phyloP scores from a whole-genome alignment of 2,329 filamentous ascomycete genomes.

The Pseudogymnoascus sp. region DNA sequence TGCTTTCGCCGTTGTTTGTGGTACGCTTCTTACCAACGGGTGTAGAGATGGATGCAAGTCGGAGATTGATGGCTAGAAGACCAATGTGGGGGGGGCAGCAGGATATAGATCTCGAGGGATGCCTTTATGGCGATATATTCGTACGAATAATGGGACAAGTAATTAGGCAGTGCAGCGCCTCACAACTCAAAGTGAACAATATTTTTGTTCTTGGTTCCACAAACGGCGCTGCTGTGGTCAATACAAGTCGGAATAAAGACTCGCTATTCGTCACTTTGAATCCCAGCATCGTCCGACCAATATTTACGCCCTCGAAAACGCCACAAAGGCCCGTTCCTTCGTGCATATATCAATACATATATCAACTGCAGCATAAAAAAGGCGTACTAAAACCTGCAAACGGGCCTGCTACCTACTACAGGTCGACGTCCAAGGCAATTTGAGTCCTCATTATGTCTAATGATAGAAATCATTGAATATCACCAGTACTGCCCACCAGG shows the following conservation, averaged over 20 bases:
- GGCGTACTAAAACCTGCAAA: no score
- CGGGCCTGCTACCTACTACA: no score
- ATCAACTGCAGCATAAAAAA: no score
- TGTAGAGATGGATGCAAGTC: neutral
- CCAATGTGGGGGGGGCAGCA: neutral
- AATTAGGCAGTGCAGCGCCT: neutral
- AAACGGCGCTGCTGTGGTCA: neutral
- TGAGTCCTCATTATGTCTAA: neutral
- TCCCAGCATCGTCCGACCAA: neutral
- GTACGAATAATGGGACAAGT: neutral
- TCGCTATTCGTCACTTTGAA: neutral
- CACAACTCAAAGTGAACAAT: neutral
- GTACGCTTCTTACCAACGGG: neutral
- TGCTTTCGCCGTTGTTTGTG: neutral
- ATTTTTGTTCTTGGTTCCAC: neutral
- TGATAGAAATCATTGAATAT: neutral
- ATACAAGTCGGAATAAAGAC: neutral
- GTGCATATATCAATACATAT: no score
- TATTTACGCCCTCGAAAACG: no score
- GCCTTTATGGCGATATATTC: conserved; percentile 3
- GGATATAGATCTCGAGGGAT: neutral
- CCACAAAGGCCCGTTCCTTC: no score
- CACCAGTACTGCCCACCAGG: conserved; percentile 5
- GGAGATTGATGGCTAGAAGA: neutral
- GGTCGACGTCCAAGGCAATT: no score